phyloP scores from a whole-genome alignment of 257 asterid species.

The Apocynum venetum region DNA sequence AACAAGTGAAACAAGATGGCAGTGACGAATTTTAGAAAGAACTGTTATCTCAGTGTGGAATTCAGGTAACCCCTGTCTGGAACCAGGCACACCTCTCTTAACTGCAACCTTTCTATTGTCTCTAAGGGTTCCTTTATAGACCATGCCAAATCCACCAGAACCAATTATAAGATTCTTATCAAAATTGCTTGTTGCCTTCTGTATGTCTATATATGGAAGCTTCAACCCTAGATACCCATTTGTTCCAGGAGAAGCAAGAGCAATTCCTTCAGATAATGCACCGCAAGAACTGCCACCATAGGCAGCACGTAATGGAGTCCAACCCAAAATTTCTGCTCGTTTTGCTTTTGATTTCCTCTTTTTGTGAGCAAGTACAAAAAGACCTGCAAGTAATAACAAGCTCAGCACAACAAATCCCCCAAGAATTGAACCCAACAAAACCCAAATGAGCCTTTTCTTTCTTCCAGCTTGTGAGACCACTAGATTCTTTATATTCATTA shows the following conservation, averaged over 20 bases:
- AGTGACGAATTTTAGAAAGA: conserved; percentile 66
- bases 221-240: conserved; percentile 50
- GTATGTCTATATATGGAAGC: conserved; percentile 55
- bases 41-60: conserved; percentile 64
- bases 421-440: conserved; percentile 35
- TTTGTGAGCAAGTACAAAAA: conserved; percentile 28
- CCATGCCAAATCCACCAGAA: conserved; percentile 70
- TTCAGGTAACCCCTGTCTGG: conserved; percentile 71
- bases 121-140: conserved; percentile 50
- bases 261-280: conserved; percentile 40
- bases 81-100: conserved; percentile 61
- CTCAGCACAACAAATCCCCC: conserved; percentile 37
- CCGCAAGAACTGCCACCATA: conserved; percentile 52
- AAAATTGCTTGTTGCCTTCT: conserved; percentile 55
- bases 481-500: conserved; percentile 55
- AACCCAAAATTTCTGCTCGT: conserved; percentile 44
- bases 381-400: conserved; percentile 25
- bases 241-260: conserved; percentile 44
- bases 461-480: conserved; percentile 15
- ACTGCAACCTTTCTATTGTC: conserved; percentile 58
- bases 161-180: conserved; percentile 55
- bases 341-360: conserved; percentile 30
- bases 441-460: conserved; percentile 34
- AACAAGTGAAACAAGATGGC: conserved; percentile 65
- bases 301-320: conserved; percentile 48